Conservation (phyloP, 441 rosid genomes). For the Adansonia gregorii region DNA sequence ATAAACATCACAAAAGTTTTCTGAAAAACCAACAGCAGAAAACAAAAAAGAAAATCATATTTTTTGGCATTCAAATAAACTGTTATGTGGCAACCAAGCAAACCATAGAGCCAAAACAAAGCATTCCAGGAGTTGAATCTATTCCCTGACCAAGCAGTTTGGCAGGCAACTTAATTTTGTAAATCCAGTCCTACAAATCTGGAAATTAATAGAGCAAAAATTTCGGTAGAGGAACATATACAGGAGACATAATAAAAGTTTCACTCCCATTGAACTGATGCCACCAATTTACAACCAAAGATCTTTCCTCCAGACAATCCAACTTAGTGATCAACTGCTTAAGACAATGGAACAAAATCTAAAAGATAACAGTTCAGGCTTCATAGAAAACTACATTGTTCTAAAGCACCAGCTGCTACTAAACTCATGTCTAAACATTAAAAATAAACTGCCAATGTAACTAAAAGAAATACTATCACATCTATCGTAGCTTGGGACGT, state of each 20-base stretch:
- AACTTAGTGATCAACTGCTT: slow-evolving; percentile 9
- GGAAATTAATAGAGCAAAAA: background rate
- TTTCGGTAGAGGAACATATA: background rate
- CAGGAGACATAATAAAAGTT: background rate
- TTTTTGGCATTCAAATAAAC: background rate
- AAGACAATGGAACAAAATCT: slow-evolving; percentile 19
- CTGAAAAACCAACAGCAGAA: too few species aligned
- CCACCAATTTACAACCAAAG: slow-evolving; percentile 25
- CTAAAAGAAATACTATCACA: slow-evolving; percentile 1
- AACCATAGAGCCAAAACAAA: background rate
- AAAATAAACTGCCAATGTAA: slow-evolving; percentile 3
- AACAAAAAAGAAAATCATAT: too few species aligned
- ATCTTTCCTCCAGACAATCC: slow-evolving; percentile 15
- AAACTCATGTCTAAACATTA: background rate
- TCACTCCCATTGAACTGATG: slow-evolving; percentile 1
- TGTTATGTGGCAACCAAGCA: background rate
- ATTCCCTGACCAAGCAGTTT: background rate
- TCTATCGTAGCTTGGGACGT: slow-evolving; percentile 34
- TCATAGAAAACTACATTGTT: slow-evolving; percentile 23
- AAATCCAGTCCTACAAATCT: background rate
- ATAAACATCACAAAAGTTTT: background rate
- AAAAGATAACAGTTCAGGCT: slow-evolving; percentile 8
- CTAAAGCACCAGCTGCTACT: slow-evolving; percentile 20
- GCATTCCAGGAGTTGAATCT: background rate
- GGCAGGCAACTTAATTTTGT: background rate